Percentiles rank a stretch among this genome's conserved stretches.
phyloP scores from a whole-genome alignment of 2,329 filamentous ascomycete genomes.

The Chaetomiaceae sp. region DNA sequence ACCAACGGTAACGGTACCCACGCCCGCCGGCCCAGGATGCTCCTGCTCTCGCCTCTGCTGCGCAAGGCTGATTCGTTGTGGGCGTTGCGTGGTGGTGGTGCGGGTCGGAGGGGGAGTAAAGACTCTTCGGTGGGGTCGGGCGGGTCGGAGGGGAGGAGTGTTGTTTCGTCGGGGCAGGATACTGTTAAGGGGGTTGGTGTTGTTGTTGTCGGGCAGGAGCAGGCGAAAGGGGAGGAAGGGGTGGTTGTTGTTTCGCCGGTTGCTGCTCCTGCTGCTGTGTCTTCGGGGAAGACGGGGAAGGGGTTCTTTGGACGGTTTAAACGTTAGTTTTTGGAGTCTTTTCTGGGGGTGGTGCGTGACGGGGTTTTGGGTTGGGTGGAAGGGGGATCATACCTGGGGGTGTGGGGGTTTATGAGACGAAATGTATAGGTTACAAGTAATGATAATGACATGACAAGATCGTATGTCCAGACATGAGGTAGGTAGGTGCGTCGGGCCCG shows the following conservation, averaged over 20 bases:
- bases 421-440: not conserved
- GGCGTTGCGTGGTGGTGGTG: no score
- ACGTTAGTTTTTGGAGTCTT: slow-evolving; percentile 33
- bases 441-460: not conserved
- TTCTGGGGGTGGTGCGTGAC: no score
- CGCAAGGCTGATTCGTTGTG: slow-evolving; percentile 46
- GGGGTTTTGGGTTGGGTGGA: slow-evolving; percentile 7
- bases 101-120: slow-evolving; percentile 34
- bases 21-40: slow-evolving; percentile 1
- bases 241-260: not conserved
- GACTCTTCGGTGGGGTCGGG: slow-evolving; percentile 1
- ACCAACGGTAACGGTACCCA: no score
- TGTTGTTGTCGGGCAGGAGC: no score
- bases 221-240: not conserved
- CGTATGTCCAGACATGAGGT: no score
- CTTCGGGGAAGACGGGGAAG: slow-evolving; percentile 35
- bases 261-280: slow-evolving; percentile 17
- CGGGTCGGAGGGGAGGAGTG: not conserved
- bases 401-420: not conserved
- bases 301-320: slow-evolving; percentile 43
- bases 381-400: not conserved
- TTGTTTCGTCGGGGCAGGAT: no score
- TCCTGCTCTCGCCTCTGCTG: slow-evolving; percentile 31
- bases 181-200: not conserved
- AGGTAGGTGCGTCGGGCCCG: no score